Evolutionary conservation across 192 early-diverging fungal species (phyloP).

Genomic region (Phycomyces nitens): DNA sequence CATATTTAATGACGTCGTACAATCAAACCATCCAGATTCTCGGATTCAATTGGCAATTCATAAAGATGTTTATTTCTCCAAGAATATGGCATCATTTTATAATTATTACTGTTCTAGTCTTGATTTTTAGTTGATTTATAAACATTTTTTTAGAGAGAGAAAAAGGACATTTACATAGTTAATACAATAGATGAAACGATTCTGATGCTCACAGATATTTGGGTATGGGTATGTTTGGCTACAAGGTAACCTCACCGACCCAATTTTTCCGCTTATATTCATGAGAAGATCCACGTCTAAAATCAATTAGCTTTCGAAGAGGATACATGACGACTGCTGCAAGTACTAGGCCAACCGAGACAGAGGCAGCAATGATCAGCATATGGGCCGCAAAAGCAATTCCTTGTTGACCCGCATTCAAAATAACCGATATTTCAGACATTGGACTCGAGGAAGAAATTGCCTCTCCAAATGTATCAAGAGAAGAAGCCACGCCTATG

Average conservation of each 20-base stretch:
- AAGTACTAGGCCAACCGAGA: slow-evolving; percentile 14
- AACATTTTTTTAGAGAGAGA: neutral
- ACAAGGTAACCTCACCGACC: slow-evolving; percentile 23
- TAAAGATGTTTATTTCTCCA: too few species aligned
- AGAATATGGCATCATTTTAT: too few species aligned
- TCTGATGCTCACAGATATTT: neutral
- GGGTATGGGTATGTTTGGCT: neutral
- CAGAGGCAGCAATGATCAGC: slow-evolving; percentile 18
- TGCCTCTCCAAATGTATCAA: slow-evolving; percentile 4
- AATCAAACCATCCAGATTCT: too few species aligned
- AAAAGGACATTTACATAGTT: neutral
- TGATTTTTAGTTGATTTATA: too few species aligned
- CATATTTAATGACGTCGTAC: too few species aligned
- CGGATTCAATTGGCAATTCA: too few species aligned
- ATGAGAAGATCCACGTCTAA: slow-evolving; percentile 4
- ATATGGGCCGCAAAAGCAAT: slow-evolving; percentile 20
- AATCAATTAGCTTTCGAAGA: slow-evolving; percentile 17
- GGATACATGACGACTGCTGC: slow-evolving; percentile 17
- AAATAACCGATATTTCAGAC: slow-evolving; percentile 10
- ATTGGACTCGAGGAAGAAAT: neutral
- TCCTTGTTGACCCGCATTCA: slow-evolving; percentile 19
- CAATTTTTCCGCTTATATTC: slow-evolving; percentile 14
- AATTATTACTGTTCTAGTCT: too few species aligned
- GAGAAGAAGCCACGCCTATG: slow-evolving; percentile 17
- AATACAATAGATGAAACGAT: neutral